Evolutionary conservation across 192 early-diverging fungal species (phyloP).

Genomic region (Backusella circina): DNA sequence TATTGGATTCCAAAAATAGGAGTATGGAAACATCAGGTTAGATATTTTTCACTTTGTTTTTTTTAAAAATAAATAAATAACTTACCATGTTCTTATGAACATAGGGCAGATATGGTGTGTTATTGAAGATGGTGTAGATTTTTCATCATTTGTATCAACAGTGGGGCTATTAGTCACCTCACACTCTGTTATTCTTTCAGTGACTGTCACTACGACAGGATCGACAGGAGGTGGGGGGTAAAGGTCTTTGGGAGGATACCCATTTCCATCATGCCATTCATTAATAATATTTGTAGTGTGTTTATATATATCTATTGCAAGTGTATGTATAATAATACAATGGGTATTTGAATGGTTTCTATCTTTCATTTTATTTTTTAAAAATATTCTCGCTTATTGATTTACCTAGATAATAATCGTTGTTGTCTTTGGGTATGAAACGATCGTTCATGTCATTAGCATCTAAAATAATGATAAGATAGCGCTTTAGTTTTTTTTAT

Average conservation of each 20-base stretch:
- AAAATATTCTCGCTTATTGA: too few species aligned
- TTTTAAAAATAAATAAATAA: background rate
- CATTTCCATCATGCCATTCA: background rate
- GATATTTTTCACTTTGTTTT: background rate
- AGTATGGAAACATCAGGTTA: background rate
- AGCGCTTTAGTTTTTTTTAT: background rate
- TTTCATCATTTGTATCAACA: background rate
- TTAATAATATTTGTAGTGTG: background rate
- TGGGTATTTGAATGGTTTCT: too few species aligned
- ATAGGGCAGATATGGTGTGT: background rate
- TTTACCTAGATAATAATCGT: background rate
- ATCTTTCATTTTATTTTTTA: too few species aligned
- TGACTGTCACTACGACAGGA: background rate
- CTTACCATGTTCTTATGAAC: background rate
- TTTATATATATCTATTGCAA: too few species aligned
- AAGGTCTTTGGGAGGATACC: background rate
- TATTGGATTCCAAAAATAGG: background rate
- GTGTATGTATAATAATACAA: too few species aligned
- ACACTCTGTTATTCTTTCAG: background rate
- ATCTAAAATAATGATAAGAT: background rate
- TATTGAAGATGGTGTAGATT: background rate
- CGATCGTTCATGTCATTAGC: background rate
- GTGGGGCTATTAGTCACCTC: background rate
- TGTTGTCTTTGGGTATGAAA: background rate
- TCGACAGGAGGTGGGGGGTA: background rate